These are phyloP conservation scores for Kodamaea leandrae DNA, from an alignment of 805 yeast genomes.

Conservation along the genomic window DNA sequence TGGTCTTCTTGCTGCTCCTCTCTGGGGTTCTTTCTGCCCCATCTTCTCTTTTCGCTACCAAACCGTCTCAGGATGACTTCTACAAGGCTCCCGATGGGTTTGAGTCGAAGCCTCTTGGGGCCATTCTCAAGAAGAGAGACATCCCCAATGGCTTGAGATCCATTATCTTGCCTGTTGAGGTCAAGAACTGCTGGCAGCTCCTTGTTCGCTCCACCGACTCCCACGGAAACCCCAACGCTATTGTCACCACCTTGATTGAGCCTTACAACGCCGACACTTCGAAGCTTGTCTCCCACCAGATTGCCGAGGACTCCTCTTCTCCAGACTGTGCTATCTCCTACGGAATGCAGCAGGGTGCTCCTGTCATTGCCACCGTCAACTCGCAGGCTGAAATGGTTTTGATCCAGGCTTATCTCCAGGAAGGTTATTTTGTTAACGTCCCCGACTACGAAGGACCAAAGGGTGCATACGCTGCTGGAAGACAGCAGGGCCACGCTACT, in stretches of 20 bases:
- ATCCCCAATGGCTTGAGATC: slow-evolving; percentile 12
- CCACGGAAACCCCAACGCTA: slow-evolving; percentile 25
- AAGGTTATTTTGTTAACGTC: slow-evolving; percentile 34
- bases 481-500: slow-evolving; percentile 28
- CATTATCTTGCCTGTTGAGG: slow-evolving; percentile 10
- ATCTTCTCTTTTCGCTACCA: neutral
- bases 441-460: slow-evolving; percentile 38
- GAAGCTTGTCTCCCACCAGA: slow-evolving; percentile 28
- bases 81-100: slow-evolving; percentile 16
- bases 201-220: slow-evolving; percentile 18
- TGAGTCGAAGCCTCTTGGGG: slow-evolving; percentile 14
- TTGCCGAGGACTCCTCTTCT: slow-evolving; percentile 28
- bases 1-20: slow-evolving; percentile 1
- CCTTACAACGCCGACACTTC: slow-evolving; percentile 28
- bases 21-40: slow-evolving; percentile 2
- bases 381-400: slow-evolving; percentile 17
- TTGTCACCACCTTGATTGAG: slow-evolving; percentile 27
- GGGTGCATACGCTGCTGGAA: slow-evolving; percentile 31
- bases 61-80: slow-evolving; percentile 13
- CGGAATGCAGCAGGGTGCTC: slow-evolving; percentile 16
- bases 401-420: slow-evolving; percentile 14
- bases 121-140: slow-evolving; percentile 14
- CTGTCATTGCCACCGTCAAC: slow-evolving; percentile 12
- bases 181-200: slow-evolving; percentile 15
- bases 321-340: slow-evolving; percentile 29